A percentile compares a stretch with the other conserved stretches of the same genome.
Evolutionary conservation across 768 basidiomycete species (phyloP).

Genomic region (Pisolithus sp.): DNA sequence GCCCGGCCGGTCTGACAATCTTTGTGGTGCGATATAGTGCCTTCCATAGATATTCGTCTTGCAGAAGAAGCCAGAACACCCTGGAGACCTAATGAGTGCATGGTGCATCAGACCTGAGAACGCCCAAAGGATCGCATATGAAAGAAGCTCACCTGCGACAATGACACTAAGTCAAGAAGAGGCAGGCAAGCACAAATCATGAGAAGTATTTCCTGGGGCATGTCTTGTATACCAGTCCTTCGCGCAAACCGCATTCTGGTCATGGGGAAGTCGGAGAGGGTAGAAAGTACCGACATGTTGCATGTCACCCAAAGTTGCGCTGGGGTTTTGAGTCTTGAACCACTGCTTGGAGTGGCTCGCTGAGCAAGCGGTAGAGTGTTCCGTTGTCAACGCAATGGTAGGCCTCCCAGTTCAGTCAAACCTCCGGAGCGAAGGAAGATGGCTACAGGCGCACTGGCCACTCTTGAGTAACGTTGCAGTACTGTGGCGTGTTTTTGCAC

Average conservation of each 20-base stretch:
- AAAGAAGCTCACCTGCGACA: neutral
- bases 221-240: neutral
- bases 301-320: no score
- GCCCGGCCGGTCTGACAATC: slow-evolving; percentile 6
- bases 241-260: neutral
- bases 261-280: neutral
- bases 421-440: no score
- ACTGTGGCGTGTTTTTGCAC: no score
- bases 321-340: no score
- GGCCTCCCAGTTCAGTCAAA: no score
- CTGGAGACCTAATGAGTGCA: slow-evolving; percentile 1
- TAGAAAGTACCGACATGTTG: no score
- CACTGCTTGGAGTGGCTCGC: no score
- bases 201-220: slow-evolving; percentile 6
- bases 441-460: no score
- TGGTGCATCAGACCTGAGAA: neutral
- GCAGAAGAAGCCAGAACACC: slow-evolving; percentile 1
- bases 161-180: neutral
- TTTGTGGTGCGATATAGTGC: neutral
- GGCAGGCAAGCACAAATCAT: slow-evolving; percentile 1
- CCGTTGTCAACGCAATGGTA: no score
- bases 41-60: slow-evolving; percentile 4
- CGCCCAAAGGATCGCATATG: neutral
- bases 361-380: no score
- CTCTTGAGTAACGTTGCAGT: no score